A percentile compares a stretch with the other conserved stretches of the same genome.
Conservation (phyloP, 2,329 filamentous ascomycete genomes). For the Leptoxyphium fumago region DNA sequence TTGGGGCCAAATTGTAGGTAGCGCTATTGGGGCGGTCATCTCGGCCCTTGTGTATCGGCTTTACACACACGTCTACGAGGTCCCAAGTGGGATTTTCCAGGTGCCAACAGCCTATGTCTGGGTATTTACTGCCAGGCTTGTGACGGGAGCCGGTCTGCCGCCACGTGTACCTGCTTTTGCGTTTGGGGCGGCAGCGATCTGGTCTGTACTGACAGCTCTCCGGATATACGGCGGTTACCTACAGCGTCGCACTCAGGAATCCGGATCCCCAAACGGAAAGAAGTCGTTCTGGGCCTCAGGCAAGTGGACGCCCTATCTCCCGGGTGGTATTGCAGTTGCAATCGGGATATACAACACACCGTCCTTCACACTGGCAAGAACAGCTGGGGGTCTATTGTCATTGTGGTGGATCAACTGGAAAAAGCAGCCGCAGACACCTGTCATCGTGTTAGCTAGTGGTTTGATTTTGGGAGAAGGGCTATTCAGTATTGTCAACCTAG, state of each 20-base stretch:
- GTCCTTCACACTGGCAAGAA: conserved; percentile 81
- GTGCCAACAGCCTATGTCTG: conserved; percentile 92
- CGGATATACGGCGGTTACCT: conserved; percentile 44
- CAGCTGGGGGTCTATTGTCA: conserved; percentile 60
- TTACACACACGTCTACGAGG: conserved; percentile 78
- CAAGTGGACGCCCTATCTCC: conserved; percentile 59
- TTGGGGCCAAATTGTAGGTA: conserved; percentile 88
- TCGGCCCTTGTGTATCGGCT: conserved; percentile 78
- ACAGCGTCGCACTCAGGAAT: conserved; percentile 11
- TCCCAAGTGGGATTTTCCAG: conserved; percentile 81
- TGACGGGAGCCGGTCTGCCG: conserved; percentile 80
- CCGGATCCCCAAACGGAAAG: conserved; percentile 11
- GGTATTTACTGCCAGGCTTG: conserved; percentile 89
- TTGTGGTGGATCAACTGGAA: conserved; percentile 59
- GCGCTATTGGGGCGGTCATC: conserved; percentile 69
- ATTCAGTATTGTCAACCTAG: conserved; percentile 77
- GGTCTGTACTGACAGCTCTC: conserved; percentile 53
- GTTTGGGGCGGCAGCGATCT: conserved; percentile 57
- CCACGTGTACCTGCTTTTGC: conserved; percentile 72
- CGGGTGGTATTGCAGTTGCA: conserved; percentile 89
- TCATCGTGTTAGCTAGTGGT: conserved; percentile 81
- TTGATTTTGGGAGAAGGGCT: conserved; percentile 88
- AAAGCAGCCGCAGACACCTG: conserved; percentile 49
- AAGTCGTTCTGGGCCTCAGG: conserved; percentile 19
- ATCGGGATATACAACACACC: conserved; percentile 98